Evolutionary conservation across 2,329 filamentous ascomycete genomes (phyloP).

Genomic region (Diaporthe destruens): DNA sequence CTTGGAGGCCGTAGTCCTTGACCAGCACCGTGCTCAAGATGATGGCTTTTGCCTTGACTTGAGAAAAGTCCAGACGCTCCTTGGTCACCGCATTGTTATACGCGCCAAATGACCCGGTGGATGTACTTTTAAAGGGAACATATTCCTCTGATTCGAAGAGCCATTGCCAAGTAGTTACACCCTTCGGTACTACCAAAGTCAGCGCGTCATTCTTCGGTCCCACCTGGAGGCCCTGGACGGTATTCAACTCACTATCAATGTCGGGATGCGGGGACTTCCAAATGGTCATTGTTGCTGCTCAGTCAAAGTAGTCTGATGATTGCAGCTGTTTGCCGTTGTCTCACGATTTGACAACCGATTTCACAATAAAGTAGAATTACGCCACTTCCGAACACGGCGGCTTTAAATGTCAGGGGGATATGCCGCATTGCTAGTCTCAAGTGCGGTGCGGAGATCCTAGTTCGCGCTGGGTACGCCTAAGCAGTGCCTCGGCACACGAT

Average conservation of each 20-base stretch:
- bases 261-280: slow-evolving; percentile 37
- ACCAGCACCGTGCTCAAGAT: slow-evolving; percentile 36
- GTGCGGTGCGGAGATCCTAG: slow-evolving; percentile 3
- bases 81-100: slow-evolving; percentile 33
- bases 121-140: not conserved
- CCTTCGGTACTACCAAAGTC: slow-evolving; percentile 27
- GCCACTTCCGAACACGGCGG: slow-evolving; percentile 22
- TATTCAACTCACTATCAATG: slow-evolving; percentile 27
- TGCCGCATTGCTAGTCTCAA: slow-evolving; percentile 2
- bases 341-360: not conserved
- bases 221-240: too few relatives aligned
- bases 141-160: slow-evolving; percentile 34
- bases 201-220: not conserved
- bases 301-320: not conserved
- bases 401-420: not conserved
- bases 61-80: slow-evolving; percentile 28
- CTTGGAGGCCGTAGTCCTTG: slow-evolving; percentile 27
- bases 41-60: slow-evolving; percentile 33
- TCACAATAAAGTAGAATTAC: not conserved
- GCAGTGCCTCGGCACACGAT: slow-evolving; percentile 27
- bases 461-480: not conserved
- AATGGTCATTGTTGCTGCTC: slow-evolving; percentile 29
- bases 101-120: slow-evolving; percentile 11
- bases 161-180: slow-evolving; percentile 39
- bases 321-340: not conserved